These are phyloP conservation scores for Globisporangium orthogonon DNA, from an alignment of 352 stramenopile genomes.

Conservation along the genomic window DNA sequence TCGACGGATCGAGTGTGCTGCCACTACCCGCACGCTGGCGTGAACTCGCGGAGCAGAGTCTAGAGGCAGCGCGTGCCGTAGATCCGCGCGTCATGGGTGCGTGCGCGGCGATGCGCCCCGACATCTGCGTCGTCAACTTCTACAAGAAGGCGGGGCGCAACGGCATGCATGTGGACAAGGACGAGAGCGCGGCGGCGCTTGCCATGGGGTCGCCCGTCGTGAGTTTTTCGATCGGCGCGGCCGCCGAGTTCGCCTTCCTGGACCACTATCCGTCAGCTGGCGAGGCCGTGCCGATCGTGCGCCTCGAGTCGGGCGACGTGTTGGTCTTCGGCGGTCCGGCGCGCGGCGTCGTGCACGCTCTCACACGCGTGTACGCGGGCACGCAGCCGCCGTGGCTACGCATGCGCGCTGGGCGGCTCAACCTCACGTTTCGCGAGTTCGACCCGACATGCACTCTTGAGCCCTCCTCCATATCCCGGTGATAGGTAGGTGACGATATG, in stretches of 20 bases:
- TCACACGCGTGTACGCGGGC: slow-evolving; percentile 56
- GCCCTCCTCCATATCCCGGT: too few species aligned
- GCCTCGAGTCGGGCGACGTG: slow-evolving; percentile 56
- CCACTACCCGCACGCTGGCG: slow-evolving; percentile 30
- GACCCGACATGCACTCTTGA: slow-evolving; percentile 16
- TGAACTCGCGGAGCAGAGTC: slow-evolving; percentile 26
- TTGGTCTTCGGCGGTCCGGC: slow-evolving; percentile 65
- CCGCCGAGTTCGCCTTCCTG: slow-evolving; percentile 62
- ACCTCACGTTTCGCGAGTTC: slow-evolving; percentile 69
- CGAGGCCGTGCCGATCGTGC: slow-evolving; percentile 53
- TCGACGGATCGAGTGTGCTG: slow-evolving; percentile 30
- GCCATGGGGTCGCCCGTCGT: slow-evolving; percentile 56
- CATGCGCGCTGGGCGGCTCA: slow-evolving; percentile 57
- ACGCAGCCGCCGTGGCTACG: slow-evolving; percentile 44
- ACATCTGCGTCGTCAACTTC: slow-evolving; percentile 74
- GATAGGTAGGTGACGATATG: too few species aligned
- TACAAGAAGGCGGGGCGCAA: slow-evolving; percentile 72
- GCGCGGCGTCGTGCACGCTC: slow-evolving; percentile 51
- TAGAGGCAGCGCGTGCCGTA: slow-evolving; percentile 24
- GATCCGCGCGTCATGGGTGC: slow-evolving; percentile 43
- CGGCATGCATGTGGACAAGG: slow-evolving; percentile 71
- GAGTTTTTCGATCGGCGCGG: slow-evolving; percentile 61
- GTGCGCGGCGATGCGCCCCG: slow-evolving; percentile 33
- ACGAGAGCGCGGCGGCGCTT: slow-evolving; percentile 56
- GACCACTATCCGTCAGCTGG: slow-evolving; percentile 42